Evolutionary conservation across 1,139 yeast genomes (phyloP), one percentile per base, ranked within the genome.

Genomic region (Candida sanyaensis): DNA sequence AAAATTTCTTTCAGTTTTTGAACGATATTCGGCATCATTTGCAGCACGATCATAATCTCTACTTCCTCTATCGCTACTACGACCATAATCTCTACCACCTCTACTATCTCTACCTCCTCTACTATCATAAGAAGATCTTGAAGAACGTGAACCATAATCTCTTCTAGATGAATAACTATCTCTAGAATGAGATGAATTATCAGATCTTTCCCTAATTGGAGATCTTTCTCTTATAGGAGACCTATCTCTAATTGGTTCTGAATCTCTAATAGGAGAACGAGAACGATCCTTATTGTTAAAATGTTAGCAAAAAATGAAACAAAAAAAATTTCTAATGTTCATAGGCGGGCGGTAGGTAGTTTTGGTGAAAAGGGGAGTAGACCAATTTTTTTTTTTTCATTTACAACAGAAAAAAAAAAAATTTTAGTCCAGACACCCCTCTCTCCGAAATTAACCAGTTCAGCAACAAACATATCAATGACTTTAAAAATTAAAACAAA

Each of bases 1-100:
- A 61, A 84, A 85, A 64, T 84, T 83, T 66, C 93, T 77, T 51
- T 81, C 85, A n/a, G 78, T 70, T 49, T 71, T 71, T 33, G 67
- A 62, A 42, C 71, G 65, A 53, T 68, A 68, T 12, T 33, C 31
- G 30, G 63, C 62, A 26, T 64, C 73, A 41, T 66, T 71, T 12
- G 62, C 51, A 33, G 59, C 64, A 51, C 62, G 64, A 27, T 48
- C 46, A 40, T 37, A 27, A 12, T 37, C 40, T 12, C 28, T 37
- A 26, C 32, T 17, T 27, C 28, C 28, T n/a, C 30, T 17, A 34
- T 23, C 10, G 13, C 41, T 17, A 53, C 41, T 58, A 53, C 37
- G 50, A 52, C 48, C 56, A 64, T 58, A 60, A 30, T 60, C 62
- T 43, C 68, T 55, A 33, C 58, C 56, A 53, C 65, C 57, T 9